Conservation (phyloP, 1,284 basidiomycete genomes). For the Cerioporus squamosus region DNA sequence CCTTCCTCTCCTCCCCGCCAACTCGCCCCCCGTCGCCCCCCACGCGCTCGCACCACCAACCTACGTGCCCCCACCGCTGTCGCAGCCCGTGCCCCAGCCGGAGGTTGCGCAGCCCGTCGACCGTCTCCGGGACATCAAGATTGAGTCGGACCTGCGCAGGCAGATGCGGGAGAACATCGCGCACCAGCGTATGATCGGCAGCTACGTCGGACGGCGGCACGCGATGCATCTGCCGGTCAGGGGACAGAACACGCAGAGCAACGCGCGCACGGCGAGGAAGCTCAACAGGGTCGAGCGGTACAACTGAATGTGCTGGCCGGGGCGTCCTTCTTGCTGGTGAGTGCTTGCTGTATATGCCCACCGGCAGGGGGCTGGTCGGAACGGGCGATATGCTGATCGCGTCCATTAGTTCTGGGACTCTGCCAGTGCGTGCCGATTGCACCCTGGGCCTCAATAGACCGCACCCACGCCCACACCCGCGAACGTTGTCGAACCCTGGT, state of each 20-base stretch:
- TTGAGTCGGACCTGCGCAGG: slow-evolving; percentile 82
- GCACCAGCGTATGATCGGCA: slow-evolving; percentile 89
- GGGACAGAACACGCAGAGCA: slow-evolving; percentile 88
- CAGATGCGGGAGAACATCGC: slow-evolving; percentile 87
- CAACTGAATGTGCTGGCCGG: slow-evolving; percentile 7
- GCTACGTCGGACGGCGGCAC: slow-evolving; percentile 85
- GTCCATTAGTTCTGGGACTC: slow-evolving; percentile 2
- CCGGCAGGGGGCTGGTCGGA: background rate
- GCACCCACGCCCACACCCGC: background rate
- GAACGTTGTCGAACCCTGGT: background rate
- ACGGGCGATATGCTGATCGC: slow-evolving; percentile 5
- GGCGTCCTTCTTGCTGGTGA: slow-evolving; percentile 1
- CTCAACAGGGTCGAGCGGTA: slow-evolving; percentile 73
- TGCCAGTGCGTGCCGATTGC: background rate
- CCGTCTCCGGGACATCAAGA: slow-evolving; percentile 71
- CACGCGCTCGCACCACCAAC: slow-evolving; percentile 63
- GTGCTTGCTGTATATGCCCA: background rate
- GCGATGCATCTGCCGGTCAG: slow-evolving; percentile 89
- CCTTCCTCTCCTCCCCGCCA: slow-evolving; percentile 88
- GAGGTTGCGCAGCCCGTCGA: slow-evolving; percentile 42
- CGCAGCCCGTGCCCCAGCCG: slow-evolving; percentile 44
- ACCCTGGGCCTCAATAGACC: slow-evolving; percentile 4
- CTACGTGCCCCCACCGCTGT: slow-evolving; percentile 53
- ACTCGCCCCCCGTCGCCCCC: slow-evolving; percentile 61
- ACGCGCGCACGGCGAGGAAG: slow-evolving; percentile 85